Evolutionary conservation across 768 basidiomycete species (phyloP).

Genomic region (Pleurotus platypus): DNA sequence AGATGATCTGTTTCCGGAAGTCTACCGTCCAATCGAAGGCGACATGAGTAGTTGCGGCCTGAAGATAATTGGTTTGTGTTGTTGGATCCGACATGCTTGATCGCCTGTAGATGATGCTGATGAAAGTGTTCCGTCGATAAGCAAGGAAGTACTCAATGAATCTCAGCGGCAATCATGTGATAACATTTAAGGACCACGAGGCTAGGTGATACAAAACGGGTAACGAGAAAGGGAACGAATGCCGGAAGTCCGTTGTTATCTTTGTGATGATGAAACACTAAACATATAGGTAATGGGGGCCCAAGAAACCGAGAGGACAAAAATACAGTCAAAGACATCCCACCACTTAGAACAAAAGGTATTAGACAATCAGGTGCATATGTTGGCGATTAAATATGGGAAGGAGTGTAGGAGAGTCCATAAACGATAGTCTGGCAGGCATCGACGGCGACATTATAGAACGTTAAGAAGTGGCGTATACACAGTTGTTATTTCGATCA

Average conservation of each 20-base stretch:
- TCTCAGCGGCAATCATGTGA: no score
- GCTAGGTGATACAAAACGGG: not conserved
- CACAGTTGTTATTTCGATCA: not conserved
- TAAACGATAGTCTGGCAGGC: not conserved
- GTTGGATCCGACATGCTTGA: conserved; percentile 48
- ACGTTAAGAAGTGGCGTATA: conserved; percentile 3
- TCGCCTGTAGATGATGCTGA: not conserved
- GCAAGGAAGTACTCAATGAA: no score
- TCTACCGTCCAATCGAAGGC: conserved; percentile 78
- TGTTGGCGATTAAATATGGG: not conserved
- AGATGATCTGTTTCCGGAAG: conserved; percentile 56
- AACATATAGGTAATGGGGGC: no score
- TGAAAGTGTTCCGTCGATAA: not conserved
- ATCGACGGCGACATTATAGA: not conserved
- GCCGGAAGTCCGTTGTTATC: not conserved
- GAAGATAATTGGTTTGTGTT: conserved; percentile 76
- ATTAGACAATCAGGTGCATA: not conserved
- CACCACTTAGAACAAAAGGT: not conserved
- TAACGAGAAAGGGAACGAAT: not conserved
- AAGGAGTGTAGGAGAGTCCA: no score
- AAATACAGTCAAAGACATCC: no score
- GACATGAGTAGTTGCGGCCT: conserved; percentile 64
- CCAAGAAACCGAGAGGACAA: no score
- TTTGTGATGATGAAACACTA: no score
- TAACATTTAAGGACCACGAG: not conserved